Conservation (phyloP, 768 basidiomycete species). For the Chiua virens region DNA sequence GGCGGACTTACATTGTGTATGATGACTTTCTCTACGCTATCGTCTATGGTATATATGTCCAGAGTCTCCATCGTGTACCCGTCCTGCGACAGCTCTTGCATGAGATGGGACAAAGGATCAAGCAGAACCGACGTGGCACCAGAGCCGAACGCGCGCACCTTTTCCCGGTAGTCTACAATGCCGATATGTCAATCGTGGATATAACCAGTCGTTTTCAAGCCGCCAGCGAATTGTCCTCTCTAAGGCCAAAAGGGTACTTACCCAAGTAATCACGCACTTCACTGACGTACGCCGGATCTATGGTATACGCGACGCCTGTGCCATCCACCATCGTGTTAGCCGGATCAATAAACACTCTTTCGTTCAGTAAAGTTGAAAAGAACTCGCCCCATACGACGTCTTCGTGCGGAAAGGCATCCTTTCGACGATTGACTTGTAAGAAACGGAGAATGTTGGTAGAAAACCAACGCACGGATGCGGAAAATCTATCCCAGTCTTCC, state of each 20-base stretch:
- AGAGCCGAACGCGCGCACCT: no score
- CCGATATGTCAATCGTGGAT: not conserved
- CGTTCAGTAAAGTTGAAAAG: not conserved
- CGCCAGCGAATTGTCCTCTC: not conserved
- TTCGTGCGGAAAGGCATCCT: slow-evolving; percentile 35
- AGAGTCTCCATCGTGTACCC: slow-evolving; percentile 85
- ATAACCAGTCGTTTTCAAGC: not conserved
- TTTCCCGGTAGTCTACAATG: slow-evolving; percentile 74
- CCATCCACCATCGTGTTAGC: not conserved
- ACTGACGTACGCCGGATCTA: slow-evolving; percentile 70
- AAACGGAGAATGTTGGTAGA: not conserved
- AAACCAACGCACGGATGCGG: slow-evolving; percentile 51
- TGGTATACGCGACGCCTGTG: slow-evolving; percentile 81
- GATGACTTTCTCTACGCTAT: slow-evolving; percentile 53
- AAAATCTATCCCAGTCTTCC: slow-evolving; percentile 82
- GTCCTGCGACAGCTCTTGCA: slow-evolving; percentile 48
- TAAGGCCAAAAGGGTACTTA: slow-evolving; percentile 30
- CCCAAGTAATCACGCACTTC: slow-evolving; percentile 87
- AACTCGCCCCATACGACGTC: slow-evolving; percentile 63
- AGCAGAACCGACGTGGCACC: no score
- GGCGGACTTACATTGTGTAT: slow-evolving; percentile 46
- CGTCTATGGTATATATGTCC: slow-evolving; percentile 62
- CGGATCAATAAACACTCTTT: not conserved
- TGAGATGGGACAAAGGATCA: not conserved
- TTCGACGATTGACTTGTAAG: not conserved